Percentiles rank a stretch among this genome's conserved stretches.
These are phyloP conservation scores for Podaxis carcinomalis DNA, from an alignment of 768 basidiomycete species.

Conservation along the genomic window DNA sequence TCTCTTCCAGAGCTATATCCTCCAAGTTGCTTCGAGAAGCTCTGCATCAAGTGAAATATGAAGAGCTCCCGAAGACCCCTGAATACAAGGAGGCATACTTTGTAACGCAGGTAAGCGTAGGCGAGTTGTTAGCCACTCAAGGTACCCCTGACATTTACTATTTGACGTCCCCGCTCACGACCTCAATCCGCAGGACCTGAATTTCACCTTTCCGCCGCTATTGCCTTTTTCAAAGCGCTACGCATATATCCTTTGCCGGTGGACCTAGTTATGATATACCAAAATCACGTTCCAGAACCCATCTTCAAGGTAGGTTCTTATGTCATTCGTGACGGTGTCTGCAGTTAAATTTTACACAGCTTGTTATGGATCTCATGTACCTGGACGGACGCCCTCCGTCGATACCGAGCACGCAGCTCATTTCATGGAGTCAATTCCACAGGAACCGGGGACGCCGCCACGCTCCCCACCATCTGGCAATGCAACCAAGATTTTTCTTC, in stretches of 20 bases:
- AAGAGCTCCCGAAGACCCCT: slow-evolving; percentile 48
- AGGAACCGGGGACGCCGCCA: neutral
- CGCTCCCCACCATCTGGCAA: neutral
- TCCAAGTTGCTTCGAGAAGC: slow-evolving; percentile 47
- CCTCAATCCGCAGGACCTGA: neutral
- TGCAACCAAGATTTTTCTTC: neutral
- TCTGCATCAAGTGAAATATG: slow-evolving; percentile 60
- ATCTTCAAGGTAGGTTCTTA: slow-evolving; percentile 62
- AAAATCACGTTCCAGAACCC: slow-evolving; percentile 63
- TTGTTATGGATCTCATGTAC: slow-evolving; percentile 77
- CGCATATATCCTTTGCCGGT: slow-evolving; percentile 91
- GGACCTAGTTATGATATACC: slow-evolving; percentile 91
- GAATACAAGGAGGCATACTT: slow-evolving; percentile 87
- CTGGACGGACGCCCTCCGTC: slow-evolving; percentile 48
- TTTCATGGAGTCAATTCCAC: neutral
- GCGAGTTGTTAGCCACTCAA: neutral
- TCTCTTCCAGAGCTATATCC: neutral
- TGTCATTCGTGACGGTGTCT: neutral
- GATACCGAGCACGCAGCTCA: neutral
- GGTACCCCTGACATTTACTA: neutral
- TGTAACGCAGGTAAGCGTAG: slow-evolving; percentile 77
- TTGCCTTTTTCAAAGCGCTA: slow-evolving; percentile 86
- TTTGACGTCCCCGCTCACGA: neutral
- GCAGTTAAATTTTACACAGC: neutral
- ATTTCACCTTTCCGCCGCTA: neutral